These are phyloP conservation scores for Tricholoma hemisulphureum DNA, from an alignment of 768 basidiomycete genomes.

Conservation along the genomic window DNA sequence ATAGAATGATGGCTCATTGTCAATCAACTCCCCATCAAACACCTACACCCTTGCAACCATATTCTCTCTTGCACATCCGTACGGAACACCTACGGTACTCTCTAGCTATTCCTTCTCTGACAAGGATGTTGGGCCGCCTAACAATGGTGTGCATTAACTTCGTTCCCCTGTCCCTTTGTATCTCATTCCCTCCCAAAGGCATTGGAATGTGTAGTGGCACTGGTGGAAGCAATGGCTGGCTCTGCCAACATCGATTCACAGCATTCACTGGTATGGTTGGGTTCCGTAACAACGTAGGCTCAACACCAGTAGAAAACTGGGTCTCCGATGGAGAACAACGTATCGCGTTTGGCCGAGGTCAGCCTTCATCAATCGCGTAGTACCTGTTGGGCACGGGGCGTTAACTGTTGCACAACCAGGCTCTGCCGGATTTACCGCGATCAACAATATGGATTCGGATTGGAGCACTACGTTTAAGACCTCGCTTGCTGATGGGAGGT, in stretches of 20 bases:
- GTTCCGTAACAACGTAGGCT: constrained; percentile 59
- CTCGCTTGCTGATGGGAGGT: constrained; percentile 53
- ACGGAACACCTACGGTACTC: constrained; percentile 63
- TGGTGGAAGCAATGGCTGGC: constrained; percentile 58
- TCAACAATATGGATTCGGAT: constrained; percentile 58
- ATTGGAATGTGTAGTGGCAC: constrained; percentile 49
- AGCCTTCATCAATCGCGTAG: constrained; percentile 7
- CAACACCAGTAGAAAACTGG: constrained; percentile 53
- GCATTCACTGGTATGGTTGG: constrained; percentile 63
- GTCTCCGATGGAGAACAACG: constrained; percentile 54
- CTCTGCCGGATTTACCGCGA: constrained; percentile 58
- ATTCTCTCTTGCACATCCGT: constrained; percentile 66
- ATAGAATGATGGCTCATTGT: constrained; percentile 54
- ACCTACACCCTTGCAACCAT: constrained; percentile 58
- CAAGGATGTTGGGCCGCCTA: constrained; percentile 58
- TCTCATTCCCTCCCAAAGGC: too few species aligned
- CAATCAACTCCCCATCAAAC: constrained; percentile 61
- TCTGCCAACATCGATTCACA: constrained; percentile 63
- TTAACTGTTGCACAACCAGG: constrained; percentile 29
- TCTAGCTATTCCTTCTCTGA: constrained; percentile 56
- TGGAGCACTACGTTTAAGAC: constrained; percentile 62
- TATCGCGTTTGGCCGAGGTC: constrained; percentile 68
- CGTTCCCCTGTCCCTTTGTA: too few species aligned
- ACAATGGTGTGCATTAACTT: constrained; percentile 45
- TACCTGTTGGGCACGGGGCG: neutral